Conservation (phyloP, 2,329 filamentous ascomycete genomes). For the Neonectria punicea region DNA sequence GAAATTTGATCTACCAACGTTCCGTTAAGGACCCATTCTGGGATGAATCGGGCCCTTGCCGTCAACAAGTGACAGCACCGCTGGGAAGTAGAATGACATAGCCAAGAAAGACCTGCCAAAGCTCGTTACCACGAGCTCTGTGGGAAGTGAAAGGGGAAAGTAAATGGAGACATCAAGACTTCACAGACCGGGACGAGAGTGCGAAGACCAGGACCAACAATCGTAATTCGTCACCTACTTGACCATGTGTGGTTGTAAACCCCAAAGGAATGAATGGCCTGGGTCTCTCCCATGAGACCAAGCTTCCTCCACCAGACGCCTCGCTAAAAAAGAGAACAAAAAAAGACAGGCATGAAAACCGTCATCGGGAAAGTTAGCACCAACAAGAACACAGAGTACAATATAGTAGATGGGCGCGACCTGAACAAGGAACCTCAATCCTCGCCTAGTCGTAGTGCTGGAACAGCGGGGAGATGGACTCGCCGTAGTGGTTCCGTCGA, state of each 20-base stretch:
- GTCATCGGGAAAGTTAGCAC: conserved; percentile 29
- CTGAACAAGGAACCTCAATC: conserved; percentile 2
- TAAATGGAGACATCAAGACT: conserved; percentile 6
- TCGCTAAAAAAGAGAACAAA: conserved; percentile 46
- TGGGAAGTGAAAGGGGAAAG: background rate
- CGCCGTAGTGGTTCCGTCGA: conserved; percentile 94
- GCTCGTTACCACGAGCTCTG: conserved; percentile 3
- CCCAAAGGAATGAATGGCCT: conserved; percentile 30
- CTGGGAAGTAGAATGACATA: conserved; percentile 57
- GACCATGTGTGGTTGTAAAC: conserved; percentile 26
- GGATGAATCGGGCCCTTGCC: conserved; percentile 76
- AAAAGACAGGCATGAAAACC: conserved; percentile 32
- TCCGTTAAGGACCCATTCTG: conserved; percentile 83
- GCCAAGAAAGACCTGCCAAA: background rate
- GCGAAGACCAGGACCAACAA: conserved; percentile 28
- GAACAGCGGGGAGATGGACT: conserved; percentile 78
- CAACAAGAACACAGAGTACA: conserved; percentile 13
- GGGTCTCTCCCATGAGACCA: conserved; percentile 27
- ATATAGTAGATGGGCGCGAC: background rate
- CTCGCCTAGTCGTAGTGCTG: conserved; percentile 69
- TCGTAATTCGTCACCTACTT: conserved; percentile 44
- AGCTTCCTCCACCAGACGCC: conserved; percentile 48
- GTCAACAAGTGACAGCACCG: conserved; percentile 78
- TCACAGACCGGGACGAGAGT: conserved; percentile 19
- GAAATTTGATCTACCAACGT: conserved; percentile 74